Evolutionary conservation across 1,284 basidiomycete genomes (phyloP).

Genomic region (Bjerkandera adusta): DNA sequence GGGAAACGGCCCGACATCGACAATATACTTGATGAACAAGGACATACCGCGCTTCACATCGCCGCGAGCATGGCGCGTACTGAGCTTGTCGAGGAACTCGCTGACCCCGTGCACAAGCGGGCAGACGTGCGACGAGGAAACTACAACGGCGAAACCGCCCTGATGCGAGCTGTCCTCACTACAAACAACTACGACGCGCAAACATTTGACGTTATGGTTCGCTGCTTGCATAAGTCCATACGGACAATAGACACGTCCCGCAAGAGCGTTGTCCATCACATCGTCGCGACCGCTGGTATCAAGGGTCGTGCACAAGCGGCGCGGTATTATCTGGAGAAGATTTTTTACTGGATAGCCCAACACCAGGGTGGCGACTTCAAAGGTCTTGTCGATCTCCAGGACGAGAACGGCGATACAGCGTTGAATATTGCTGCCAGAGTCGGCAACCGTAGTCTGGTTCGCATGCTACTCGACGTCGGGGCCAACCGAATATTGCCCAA

Average conservation of each 20-base stretch:
- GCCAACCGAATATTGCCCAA: slow-evolving; percentile 92
- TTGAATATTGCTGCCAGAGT: slow-evolving; percentile 94
- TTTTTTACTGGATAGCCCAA: slow-evolving; percentile 82
- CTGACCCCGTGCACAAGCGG: slow-evolving; percentile 65
- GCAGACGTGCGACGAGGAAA: slow-evolving; percentile 91
- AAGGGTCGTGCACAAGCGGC: slow-evolving; percentile 85
- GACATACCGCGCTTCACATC: slow-evolving; percentile 93
- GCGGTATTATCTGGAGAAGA: slow-evolving; percentile 89
- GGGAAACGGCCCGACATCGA: slow-evolving; percentile 58
- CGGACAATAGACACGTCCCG: slow-evolving; percentile 90
- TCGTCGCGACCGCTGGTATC: slow-evolving; percentile 88
- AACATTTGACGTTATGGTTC: slow-evolving; percentile 70
- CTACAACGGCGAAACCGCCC: slow-evolving; percentile 90
- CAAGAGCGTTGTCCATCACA: slow-evolving; percentile 92
- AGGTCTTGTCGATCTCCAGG: slow-evolving; percentile 88
- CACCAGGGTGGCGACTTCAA: slow-evolving; percentile 72
- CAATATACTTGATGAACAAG: slow-evolving; percentile 87
- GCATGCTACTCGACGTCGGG: slow-evolving; percentile 88
- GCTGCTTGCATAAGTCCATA: slow-evolving; percentile 68
- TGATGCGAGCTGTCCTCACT: slow-evolving; percentile 90
- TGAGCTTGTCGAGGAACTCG: slow-evolving; percentile 64
- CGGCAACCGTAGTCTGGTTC: slow-evolving; percentile 87
- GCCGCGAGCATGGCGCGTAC: slow-evolving; percentile 85
- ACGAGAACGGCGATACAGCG: slow-evolving; percentile 95
- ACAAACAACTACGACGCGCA: slow-evolving; percentile 85